Percentiles rank a stretch among this genome's conserved stretches.
phyloP scores from a whole-genome alignment of 129 eudicot species.

The Mikania micrantha region DNA sequence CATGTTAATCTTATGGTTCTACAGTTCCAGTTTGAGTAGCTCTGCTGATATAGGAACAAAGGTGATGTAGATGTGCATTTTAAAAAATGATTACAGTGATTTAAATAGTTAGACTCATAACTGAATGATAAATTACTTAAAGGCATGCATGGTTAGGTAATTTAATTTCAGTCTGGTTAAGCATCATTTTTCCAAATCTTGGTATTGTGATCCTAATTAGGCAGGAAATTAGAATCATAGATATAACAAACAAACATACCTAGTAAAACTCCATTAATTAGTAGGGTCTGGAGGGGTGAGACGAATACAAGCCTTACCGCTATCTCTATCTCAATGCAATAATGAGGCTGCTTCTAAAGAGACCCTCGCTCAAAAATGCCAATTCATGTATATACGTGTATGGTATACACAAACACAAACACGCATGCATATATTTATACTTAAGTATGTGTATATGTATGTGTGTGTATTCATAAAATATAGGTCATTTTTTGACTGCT shows the following conservation, averaged over 20 bases:
- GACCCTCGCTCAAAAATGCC: too few species aligned
- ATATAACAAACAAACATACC: too few species aligned
- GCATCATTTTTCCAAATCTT: neutral
- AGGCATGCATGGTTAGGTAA: neutral
- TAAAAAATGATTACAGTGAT: neutral
- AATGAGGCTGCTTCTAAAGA: too few species aligned
- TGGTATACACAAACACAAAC: too few species aligned
- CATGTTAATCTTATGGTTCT: neutral
- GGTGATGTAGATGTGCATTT: neutral
- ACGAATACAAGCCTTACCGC: too few species aligned
- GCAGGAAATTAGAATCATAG: neutral
- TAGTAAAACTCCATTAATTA: too few species aligned
- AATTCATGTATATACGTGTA: too few species aligned
- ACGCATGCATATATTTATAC: too few species aligned
- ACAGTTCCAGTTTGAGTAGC: neutral
- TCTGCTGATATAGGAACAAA: neutral
- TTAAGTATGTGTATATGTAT: too few species aligned
- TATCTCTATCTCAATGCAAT: too few species aligned
- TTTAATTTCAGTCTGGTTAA: neutral
- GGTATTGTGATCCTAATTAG: neutral
- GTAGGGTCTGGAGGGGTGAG: too few species aligned
- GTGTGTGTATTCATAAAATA: too few species aligned
- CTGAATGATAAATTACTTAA: neutral
- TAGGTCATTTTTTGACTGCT: neutral
- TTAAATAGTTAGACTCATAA: neutral